Base-by-base conservation (phyloP, 306 rosid genomes). In the Gynostemma pentaphyllum region DNA sequence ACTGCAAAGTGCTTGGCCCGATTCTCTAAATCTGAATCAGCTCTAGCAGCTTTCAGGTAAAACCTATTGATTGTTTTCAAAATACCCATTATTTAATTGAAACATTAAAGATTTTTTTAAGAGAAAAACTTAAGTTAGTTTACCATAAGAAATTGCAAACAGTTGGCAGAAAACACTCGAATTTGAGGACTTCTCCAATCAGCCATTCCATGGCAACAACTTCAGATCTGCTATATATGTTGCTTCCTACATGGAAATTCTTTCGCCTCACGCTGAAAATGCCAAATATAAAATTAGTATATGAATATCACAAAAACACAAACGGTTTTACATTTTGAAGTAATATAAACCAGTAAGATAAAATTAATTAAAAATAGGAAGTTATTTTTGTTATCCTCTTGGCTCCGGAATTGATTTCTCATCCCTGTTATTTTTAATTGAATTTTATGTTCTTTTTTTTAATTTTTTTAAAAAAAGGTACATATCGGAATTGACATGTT, bases 201-300 rank as follows among this genome's bases (percentile, higher is more conserved):
- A 92, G 70, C 99, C 99, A 92, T 79, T 92, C 99, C 99, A 88
- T 92, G 45, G 94, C 99, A 39, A 92, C 94, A 36, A 88, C 99
- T 82, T 92, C 96, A 67, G 79, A 39, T 88, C 90, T 88, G 69
- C 77, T 78, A 70, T 84, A 92, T 45, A 56, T 61, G 73, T 37
- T 75, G 78, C 39, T 66, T 66, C 70, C 94, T 19, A 88, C 62
- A 62, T 29, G 34, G 80, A 86, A 82, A 59, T 59, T 45, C 65
- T 64, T 82, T 49, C 79, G 80, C 75, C 76, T 81, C 63, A 88
- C 72, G 46, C 99, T 92, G 70, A 71, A n/a, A 71, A 53, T 48
- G n/a, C 64, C 67, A 69, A 74, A 75, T 34, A 11, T 14, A 45
- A 28, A 78, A 66, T 72, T 21, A 76, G 12, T 41, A 23, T 11